These are phyloP conservation scores for Yamadazyma friedrichii DNA, from an alignment of 1,139 yeast species.

Conservation along the genomic window DNA sequence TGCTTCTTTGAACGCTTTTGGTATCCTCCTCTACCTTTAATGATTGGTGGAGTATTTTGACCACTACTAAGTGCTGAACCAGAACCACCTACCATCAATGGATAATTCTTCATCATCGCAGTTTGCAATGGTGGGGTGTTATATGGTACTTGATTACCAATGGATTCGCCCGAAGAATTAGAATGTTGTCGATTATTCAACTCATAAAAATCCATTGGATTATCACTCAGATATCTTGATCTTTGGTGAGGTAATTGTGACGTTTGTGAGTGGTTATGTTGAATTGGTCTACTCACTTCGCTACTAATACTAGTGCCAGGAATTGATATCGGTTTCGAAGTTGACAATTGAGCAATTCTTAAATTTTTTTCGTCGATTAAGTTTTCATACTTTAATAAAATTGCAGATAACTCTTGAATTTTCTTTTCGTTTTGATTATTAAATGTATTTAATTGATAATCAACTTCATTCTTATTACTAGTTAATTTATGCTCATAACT, in stretches of 20 bases:
- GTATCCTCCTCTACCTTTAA: slow-evolving; percentile 52
- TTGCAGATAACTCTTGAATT: slow-evolving; percentile 31
- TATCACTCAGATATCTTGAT: slow-evolving; percentile 4
- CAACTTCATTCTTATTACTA: slow-evolving; percentile 26
- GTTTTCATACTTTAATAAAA: slow-evolving; percentile 33
- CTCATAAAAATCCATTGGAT: slow-evolving; percentile 16
- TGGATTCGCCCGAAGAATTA: slow-evolving; percentile 16
- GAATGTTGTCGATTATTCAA: slow-evolving; percentile 12
- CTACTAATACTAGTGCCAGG: slow-evolving; percentile 21
- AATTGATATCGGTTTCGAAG: slow-evolving; percentile 45
- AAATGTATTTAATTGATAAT: slow-evolving; percentile 21
- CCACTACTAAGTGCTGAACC: background rate
- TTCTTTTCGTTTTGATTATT: slow-evolving; percentile 28
- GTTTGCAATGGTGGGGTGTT: slow-evolving; percentile 18
- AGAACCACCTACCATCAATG: slow-evolving; percentile 2
- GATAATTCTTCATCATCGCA: slow-evolving; percentile 12
- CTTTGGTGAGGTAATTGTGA: background rate
- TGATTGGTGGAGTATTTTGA: slow-evolving; percentile 25
- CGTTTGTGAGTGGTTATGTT: background rate
- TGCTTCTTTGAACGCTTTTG: slow-evolving; percentile 45
- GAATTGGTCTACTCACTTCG: slow-evolving; percentile 6
- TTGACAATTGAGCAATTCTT: slow-evolving; percentile 33
- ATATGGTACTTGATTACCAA: slow-evolving; percentile 13
- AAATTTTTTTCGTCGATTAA: slow-evolving; percentile 40
- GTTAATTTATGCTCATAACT: slow-evolving; percentile 25